Evolutionary conservation across 192 early-diverging fungal species (phyloP).

Genomic region (Haplosporangium gracile): DNA sequence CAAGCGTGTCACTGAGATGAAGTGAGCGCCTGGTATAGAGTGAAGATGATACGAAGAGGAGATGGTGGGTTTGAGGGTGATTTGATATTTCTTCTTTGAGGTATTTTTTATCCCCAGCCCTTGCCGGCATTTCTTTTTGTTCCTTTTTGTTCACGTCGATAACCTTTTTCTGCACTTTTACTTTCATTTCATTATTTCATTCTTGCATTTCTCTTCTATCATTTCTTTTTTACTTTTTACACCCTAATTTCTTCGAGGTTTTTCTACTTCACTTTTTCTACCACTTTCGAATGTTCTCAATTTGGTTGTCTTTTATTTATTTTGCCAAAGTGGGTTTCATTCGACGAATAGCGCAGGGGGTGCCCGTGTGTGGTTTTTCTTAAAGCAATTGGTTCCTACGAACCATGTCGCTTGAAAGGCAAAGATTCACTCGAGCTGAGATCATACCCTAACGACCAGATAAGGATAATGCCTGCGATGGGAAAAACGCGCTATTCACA

Average conservation of each 20-base stretch:
- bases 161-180: not conserved
- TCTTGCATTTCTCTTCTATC: not conserved
- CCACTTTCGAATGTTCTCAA: no score
- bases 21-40: not conserved
- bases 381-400: not conserved
- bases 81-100: not conserved
- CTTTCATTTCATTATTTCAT: not conserved
- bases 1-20: slow-evolving; percentile 8
- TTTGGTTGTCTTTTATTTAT: not conserved
- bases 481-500: slow-evolving; percentile 43
- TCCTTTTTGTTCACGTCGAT: not conserved
- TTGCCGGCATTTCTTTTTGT: not conserved
- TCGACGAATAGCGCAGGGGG: slow-evolving; percentile 41
- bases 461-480: slow-evolving; percentile 53
- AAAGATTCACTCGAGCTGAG: slow-evolving; percentile 49
- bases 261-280: no score
- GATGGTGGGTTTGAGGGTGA: not conserved
- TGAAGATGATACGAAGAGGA: not conserved
- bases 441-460: slow-evolving; percentile 53
- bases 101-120: no score
- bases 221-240: not conserved
- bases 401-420: not conserved
- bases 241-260: not conserved
- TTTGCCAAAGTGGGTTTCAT: not conserved
- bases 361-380: slow-evolving; percentile 44